Evolutionary conservation across 2,329 filamentous ascomycete genomes (phyloP), one percentile per base, ranked within the genome.

Genomic region (Fusarium transvaalense): DNA sequence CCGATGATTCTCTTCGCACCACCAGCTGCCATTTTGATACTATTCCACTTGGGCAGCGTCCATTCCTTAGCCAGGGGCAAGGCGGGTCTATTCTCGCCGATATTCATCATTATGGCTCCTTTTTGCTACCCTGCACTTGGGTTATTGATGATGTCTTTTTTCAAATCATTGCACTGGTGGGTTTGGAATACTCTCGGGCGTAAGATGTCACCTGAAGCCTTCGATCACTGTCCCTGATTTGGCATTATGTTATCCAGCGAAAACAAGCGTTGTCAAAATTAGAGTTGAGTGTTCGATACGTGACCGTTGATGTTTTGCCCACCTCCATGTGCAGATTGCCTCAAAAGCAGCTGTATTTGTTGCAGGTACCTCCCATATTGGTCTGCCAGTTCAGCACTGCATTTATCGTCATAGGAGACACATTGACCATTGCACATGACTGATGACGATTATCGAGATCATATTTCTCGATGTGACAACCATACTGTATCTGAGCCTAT

Each of bases 21-120:
- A 56, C 23, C 37, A 27, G n/a, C 46, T 54, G 41, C 48, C 47
- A 50, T 37, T 29, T 50, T 35, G 47, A 63, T 63, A 48, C 31
- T 48, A 56, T 57, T 35, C 56, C 45, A 46, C 55, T 29, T 54
- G 42, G 54, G 42, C 35, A 43, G 25, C 23, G 19, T 43, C 53
- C 43, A 69, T 69, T 51, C 54, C 56, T 55, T 66, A 41, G 39
- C 53, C 52, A 69, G 48, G 62, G 66, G 37, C 56, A 58, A 48
- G 39, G 52, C 62, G 66, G 61, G 48, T 69, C 66, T 64, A 31
- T 35, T 13, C 29, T 35, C 29, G 53, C 25, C 27, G 37, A 63
- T 69, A 61, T 59, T 59, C 32, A 63, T 55, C 29, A 50, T 31
- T 34, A 23, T 47, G 32, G 13, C 38, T 39, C 27, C 23, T 31